These are phyloP conservation scores for Clohesyomyces aquaticus DNA, from an alignment of 495 filamentous ascomycete species.

Conservation along the genomic window DNA sequence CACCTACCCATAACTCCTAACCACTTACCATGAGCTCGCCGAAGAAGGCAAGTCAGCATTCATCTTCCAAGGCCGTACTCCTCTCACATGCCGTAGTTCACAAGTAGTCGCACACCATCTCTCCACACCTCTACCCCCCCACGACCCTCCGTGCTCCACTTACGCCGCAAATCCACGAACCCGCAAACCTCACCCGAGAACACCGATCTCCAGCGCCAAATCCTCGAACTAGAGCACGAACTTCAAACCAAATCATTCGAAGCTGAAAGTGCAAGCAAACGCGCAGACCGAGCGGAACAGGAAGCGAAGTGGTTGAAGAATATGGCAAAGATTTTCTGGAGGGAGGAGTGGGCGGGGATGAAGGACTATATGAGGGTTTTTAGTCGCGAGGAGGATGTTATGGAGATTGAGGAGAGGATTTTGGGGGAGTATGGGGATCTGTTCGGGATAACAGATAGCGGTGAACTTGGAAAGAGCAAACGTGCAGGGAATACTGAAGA, in stretches of 20 bases:
- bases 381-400: conserved; percentile 7
- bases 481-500: too few relatives aligned
- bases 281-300: background rate
- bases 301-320: background rate
- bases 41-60: background rate
- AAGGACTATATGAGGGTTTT: conserved; percentile 14
- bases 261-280: background rate
- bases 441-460: too few relatives aligned
- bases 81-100: background rate
- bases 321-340: conserved; percentile 13
- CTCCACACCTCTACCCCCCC: background rate
- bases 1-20: background rate
- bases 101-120: background rate
- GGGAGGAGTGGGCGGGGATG: conserved; percentile 18
- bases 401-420: conserved; percentile 24
- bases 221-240: background rate
- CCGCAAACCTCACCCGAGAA: background rate
- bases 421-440: conserved; percentile 15
- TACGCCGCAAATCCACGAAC: background rate
- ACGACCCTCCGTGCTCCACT: conserved; percentile 3
- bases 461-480: too few relatives aligned
- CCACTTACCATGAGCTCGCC: conserved; percentile 1
- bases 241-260: background rate
- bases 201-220: background rate
- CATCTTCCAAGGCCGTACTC: background rate